Evolutionary conservation across 805 yeast genomes (phyloP).

Genomic region (Starmera pachycereana): DNA sequence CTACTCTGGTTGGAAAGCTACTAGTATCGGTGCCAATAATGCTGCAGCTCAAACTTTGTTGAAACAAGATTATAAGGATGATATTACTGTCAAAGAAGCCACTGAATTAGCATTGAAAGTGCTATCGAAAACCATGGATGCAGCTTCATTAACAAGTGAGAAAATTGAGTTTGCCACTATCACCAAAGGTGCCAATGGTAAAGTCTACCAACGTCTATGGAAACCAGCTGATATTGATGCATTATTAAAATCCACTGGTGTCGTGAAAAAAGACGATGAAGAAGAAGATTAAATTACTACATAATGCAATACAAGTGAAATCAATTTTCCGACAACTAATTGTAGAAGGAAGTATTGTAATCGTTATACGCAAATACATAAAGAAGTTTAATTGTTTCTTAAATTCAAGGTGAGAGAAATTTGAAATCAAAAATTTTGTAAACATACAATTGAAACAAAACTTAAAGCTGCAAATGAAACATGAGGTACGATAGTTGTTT

Average conservation of each 20-base stretch:
- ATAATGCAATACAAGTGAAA: too few species aligned
- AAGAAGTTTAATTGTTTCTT: not conserved
- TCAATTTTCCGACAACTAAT: too few species aligned
- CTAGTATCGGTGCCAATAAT: constrained; percentile 92
- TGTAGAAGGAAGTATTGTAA: not conserved
- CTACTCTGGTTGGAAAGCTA: constrained; percentile 98
- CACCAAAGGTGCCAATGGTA: constrained; percentile 35
- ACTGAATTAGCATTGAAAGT: constrained; percentile 84
- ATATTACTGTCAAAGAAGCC: constrained; percentile 62
- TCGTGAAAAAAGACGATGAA: constrained; percentile 47
- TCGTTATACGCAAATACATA: too few species aligned
- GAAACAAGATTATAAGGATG: constrained; percentile 91
- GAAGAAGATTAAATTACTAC: constrained; percentile 16
- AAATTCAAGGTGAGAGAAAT: too few species aligned
- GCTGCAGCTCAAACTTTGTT: constrained; percentile 92
- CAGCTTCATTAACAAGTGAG: constrained; percentile 74
- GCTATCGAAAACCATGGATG: constrained; percentile 88
- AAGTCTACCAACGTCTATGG: constrained; percentile 66
- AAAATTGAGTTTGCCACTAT: constrained; percentile 91
- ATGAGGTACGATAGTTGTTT: too few species aligned
- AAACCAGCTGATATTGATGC: constrained; percentile 65
- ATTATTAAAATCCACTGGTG: constrained; percentile 63
- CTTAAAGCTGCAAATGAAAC: too few species aligned
- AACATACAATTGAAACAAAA: too few species aligned
- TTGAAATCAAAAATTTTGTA: too few species aligned